A percentile compares a stretch with the other conserved stretches of the same genome.
Evolutionary conservation across 2,329 filamentous ascomycete species (phyloP).

Genomic region (Colletotrichum theobromicola): DNA sequence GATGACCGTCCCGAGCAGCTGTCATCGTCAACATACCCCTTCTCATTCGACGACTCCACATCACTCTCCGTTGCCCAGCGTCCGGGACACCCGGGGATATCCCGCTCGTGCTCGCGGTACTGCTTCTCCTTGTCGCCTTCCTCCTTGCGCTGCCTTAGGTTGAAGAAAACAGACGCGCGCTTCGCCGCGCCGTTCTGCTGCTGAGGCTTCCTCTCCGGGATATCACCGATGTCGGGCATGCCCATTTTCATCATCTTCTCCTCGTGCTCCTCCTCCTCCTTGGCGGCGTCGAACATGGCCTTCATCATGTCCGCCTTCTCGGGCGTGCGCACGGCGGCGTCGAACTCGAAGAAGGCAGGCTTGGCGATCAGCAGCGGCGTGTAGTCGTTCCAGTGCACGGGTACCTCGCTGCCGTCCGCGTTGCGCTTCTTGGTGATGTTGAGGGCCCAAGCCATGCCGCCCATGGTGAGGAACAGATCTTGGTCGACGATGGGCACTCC

Average conservation of each 20-base stretch:
- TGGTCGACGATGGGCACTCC: constrained; percentile 47
- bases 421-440: constrained; percentile 35
- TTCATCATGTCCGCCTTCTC: constrained; percentile 28
- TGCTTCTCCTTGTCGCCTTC: constrained; percentile 13
- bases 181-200: not conserved
- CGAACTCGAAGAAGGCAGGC: constrained; percentile 43
- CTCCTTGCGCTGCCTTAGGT: constrained; percentile 12
- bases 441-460: constrained; percentile 42
- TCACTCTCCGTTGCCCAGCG: constrained; percentile 21
- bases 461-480: constrained; percentile 45
- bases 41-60: constrained; percentile 18
- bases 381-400: constrained; percentile 49
- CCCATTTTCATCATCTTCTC: constrained; percentile 25
- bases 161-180: constrained; percentile 3
- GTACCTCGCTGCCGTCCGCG: constrained; percentile 29
- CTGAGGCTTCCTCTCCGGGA: not conserved
- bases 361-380: constrained; percentile 50
- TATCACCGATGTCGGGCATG: constrained; percentile 12
- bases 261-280: constrained; percentile 34
- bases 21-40: constrained; percentile 18
- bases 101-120: constrained; percentile 18
- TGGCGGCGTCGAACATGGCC: constrained; percentile 40
- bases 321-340: constrained; percentile 33
- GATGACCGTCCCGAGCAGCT: constrained; percentile 18
- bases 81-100: constrained; percentile 19